Base-by-base conservation (phyloP, 805 yeast species). In the Lipomyces spencermartinsiae region DNA sequence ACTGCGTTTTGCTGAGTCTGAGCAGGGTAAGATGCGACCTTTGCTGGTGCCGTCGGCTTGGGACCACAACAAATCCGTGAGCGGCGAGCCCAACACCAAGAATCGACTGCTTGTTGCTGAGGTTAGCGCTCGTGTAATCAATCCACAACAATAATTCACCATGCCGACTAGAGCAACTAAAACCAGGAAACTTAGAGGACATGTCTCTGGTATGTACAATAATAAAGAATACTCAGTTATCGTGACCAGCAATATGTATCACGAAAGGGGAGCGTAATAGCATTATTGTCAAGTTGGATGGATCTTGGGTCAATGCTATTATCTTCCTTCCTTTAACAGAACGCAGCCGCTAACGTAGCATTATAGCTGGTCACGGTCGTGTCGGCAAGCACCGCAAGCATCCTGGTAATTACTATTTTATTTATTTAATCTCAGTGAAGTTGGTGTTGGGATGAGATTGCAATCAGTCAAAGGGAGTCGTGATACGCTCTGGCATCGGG, bases 301-400 rank as follows among this genome's bases (percentile, higher is more conserved):
- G 12, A 56, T 9, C 25, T 31, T 29, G 61, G 56, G 58, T 33
- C 37, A 25, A 29, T 53, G 8, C 25, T 12, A 16, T 37, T 59
- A 22, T 37, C 29, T 31, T 35, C 19, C 51, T 4, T 37, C 39
- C 25, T 46, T 35, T 35, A 2, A n/a, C 14, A 63, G 37, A 22
- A 12, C 34, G 34, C 34, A 33, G 37, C 33, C 25, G 70, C 76
- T 75, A 75, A 74, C 75, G 46, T 53, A 25, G n/a, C n/a, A 22
- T 58, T 66, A 78, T 80, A 91, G 98, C 98, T 96, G 99, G 99
- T 92, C 89, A 94, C 85, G 99, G 99, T 91, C 96, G 99, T 89
- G 86, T 95, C 85, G 99, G 99, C 86, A 95, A 95, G 91, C 99
- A 95, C 96, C 93, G 99, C 93, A 95, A 95, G 97, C 95, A 91